Percentiles rank a stretch among this genome's conserved stretches.
Conservation (phyloP, 805 yeast genomes). For the Wickerhamiella siamensis region DNA sequence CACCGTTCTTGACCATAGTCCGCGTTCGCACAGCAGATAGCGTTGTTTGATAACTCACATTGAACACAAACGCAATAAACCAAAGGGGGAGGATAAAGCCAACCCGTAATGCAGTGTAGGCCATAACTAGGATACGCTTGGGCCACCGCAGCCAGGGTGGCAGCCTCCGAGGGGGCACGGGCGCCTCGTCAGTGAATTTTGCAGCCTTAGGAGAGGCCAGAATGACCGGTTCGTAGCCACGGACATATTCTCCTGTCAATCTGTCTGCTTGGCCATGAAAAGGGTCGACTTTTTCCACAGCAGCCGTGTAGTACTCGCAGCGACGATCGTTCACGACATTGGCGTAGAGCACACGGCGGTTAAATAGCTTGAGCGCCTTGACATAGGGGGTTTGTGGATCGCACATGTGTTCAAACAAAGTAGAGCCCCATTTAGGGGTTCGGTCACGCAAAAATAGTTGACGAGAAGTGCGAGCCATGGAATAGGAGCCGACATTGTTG, state of each 20-base stretch:
- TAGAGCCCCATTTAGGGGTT: constrained; percentile 23
- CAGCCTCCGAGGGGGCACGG: not conserved
- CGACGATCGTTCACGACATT: constrained; percentile 69
- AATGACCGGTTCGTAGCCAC: constrained; percentile 16
- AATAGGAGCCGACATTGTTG: constrained; percentile 47
- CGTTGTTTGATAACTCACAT: constrained; percentile 29
- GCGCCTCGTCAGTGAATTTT: constrained; percentile 15
- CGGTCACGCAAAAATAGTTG: constrained; percentile 45
- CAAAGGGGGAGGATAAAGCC: constrained; percentile 48
- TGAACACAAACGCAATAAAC: constrained; percentile 41
- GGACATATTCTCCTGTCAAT: constrained; percentile 13
- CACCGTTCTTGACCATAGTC: constrained; percentile 1
- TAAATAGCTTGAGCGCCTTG: constrained; percentile 40
- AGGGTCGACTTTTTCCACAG: constrained; percentile 34
- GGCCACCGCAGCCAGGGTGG: constrained; percentile 2
- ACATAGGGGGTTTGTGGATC: constrained; percentile 44
- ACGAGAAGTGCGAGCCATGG: constrained; percentile 57
- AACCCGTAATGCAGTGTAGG: constrained; percentile 32
- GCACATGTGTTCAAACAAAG: constrained; percentile 55
- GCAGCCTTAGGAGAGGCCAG: constrained; percentile 3
- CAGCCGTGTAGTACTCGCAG: constrained; percentile 73
- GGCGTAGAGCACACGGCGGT: constrained; percentile 46
- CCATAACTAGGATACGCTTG: constrained; percentile 28
- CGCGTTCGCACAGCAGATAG: constrained; percentile 28
- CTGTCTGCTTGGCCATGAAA: constrained; percentile 4